Evolutionary conservation across 2,329 filamentous ascomycete species (phyloP).

Genomic region (Penicillium aurantiogriseum): DNA sequence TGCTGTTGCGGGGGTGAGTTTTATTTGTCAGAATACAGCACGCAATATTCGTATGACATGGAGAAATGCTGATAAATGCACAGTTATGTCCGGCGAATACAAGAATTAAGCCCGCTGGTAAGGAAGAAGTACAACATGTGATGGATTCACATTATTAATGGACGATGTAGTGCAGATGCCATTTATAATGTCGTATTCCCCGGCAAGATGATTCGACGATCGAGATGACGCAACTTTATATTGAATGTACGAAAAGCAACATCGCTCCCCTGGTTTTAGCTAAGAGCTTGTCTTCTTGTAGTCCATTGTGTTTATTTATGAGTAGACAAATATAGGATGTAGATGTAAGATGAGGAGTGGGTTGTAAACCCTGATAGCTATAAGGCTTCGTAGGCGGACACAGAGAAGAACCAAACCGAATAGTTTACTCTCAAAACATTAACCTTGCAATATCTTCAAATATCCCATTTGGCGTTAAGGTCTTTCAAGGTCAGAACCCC

Average conservation of each 20-base stretch:
- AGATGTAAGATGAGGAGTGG: neutral
- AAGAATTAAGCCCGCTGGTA: neutral
- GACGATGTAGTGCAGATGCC: neutral
- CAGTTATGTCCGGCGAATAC: neutral
- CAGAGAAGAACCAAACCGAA: no score
- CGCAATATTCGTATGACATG: constrained; percentile 29
- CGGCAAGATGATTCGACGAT: neutral
- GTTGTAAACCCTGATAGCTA: no score
- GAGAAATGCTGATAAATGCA: constrained; percentile 33
- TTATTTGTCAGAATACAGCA: constrained; percentile 36
- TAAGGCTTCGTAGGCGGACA: no score
- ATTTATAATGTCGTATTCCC: constrained; percentile 3
- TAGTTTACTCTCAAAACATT: no score
- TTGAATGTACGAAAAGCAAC: neutral
- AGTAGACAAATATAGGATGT: neutral
- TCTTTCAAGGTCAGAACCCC: no score
- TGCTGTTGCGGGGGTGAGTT: constrained; percentile 17
- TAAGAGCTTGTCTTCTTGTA: neutral
- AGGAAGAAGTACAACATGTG: constrained; percentile 11
- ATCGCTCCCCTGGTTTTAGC: neutral
- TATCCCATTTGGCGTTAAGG: no score
- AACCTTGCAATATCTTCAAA: no score
- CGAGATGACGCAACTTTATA: neutral
- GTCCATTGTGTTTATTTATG: neutral
- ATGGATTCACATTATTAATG: constrained; percentile 1